Base-by-base conservation (phyloP, 176 grass and related monocot species). In the Aegilops umbellulata region DNA sequence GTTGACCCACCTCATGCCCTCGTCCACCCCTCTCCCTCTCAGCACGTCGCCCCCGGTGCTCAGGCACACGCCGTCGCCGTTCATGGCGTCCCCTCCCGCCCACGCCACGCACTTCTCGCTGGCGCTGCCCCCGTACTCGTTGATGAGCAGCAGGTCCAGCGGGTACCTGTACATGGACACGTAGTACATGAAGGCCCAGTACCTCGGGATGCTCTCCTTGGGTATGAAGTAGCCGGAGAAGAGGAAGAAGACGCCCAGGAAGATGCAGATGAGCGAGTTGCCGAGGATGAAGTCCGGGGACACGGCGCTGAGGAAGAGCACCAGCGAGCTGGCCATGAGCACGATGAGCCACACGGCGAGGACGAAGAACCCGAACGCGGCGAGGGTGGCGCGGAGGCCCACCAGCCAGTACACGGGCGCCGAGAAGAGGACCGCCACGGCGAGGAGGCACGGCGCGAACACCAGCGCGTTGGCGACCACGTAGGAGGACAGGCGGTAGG, bases 151-250 rank as follows among this genome's bases (percentile, higher is more conserved):
- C 34, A 91, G 63, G 81, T 98, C 95, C 17, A 98, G 79, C 23
- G 95, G 91, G 80, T 94, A 98, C 80, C 87, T 91, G 74, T 98
- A 98, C 69, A 90, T 92, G n/a, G 93, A 98, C 51, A 95, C 86
- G 61, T 95, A 89, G 93, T 95, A 95, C 93, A 98, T 95, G 84
- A 98, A 98, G 4, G 86, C 44, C 93, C 93, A 95, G 74, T 98
- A 98, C 86, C 87, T 94, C 51, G 88, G 93, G 70, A 95, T 98
- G 80, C 88, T 95, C 23, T 80, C 93, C 74, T 84, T 94, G 9
- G 96, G 96, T 25, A 95, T 94, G 86, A 98, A 98, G 85, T 98
- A 98, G 3, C 96, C 96, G 6, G 92, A 95, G 92, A 98, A 98
- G 30, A 95, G 93, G 83, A 98, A 98, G 93, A 95, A 98, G 27